Evolutionary conservation across 2,329 filamentous ascomycete species (phyloP).

Genomic region (Emergomyces pasteurianus): DNA sequence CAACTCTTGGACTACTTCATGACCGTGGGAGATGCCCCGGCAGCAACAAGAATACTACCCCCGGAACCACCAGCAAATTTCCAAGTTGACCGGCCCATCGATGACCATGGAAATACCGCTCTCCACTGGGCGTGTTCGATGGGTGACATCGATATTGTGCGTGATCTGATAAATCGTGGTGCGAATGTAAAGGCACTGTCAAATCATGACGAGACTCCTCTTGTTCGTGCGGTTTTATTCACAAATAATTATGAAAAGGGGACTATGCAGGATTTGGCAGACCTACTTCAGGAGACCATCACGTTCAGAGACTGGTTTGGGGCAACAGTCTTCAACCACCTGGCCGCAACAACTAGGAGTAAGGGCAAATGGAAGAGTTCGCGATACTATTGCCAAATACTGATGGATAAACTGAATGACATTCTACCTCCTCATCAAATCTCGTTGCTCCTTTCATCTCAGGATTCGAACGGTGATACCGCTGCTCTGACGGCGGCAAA

Average conservation of each 20-base stretch:
- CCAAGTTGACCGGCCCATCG: slow-evolving; percentile 82
- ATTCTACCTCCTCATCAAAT: slow-evolving; percentile 64
- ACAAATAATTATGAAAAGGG: slow-evolving; percentile 95
- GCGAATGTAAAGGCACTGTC: slow-evolving; percentile 63
- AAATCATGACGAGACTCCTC: slow-evolving; percentile 65
- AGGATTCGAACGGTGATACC: slow-evolving; percentile 81
- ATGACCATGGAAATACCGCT: slow-evolving; percentile 82
- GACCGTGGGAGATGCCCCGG: slow-evolving; percentile 64
- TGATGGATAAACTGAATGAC: slow-evolving; percentile 77
- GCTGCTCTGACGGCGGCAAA: slow-evolving; percentile 78
- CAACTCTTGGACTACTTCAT: slow-evolving; percentile 94
- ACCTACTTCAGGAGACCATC: slow-evolving; percentile 71
- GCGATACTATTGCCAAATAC: slow-evolving; percentile 83
- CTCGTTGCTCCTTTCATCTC: slow-evolving; percentile 64
- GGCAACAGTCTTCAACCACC: slow-evolving; percentile 87
- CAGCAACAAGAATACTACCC: slow-evolving; percentile 42
- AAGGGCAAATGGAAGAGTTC: slow-evolving; percentile 81
- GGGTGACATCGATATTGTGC: slow-evolving; percentile 88
- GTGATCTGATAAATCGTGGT: slow-evolving; percentile 69
- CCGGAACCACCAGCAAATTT: slow-evolving; percentile 78
- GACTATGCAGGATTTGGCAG: slow-evolving; percentile 74
- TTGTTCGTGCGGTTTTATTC: slow-evolving; percentile 90
- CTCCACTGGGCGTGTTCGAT: slow-evolving; percentile 97
- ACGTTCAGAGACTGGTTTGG: slow-evolving; percentile 67
- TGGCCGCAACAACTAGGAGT: slow-evolving; percentile 74